These are phyloP conservation scores for Fusarium continuum DNA, from an alignment of 2,329 filamentous ascomycete genomes.

Conservation along the genomic window DNA sequence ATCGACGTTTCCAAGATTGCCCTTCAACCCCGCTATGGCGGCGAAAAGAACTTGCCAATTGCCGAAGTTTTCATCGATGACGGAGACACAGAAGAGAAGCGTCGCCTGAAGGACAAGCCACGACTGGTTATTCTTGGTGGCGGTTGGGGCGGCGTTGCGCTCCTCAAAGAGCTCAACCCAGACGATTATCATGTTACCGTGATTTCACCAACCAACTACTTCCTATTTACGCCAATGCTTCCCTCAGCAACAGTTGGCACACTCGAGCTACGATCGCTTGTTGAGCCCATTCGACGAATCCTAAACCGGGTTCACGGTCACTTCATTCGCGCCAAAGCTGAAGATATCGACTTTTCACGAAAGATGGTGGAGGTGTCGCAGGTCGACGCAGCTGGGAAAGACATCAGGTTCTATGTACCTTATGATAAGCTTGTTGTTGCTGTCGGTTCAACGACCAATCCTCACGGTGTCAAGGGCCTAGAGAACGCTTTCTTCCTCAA, in stretches of 20 bases:
- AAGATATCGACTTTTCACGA: constrained; percentile 89
- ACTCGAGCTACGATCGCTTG: constrained; percentile 86
- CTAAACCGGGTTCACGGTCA: constrained; percentile 81
- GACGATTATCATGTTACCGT: constrained; percentile 97
- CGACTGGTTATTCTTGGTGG: constrained; percentile 91
- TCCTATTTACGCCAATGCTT: constrained; percentile 97
- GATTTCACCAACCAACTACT: constrained; percentile 94
- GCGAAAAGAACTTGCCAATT: constrained; percentile 95
- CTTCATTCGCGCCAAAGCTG: constrained; percentile 86
- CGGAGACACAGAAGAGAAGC: constrained; percentile 77
- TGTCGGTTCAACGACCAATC: constrained; percentile 91
- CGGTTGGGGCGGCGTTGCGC: constrained; percentile 92
- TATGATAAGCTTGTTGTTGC: constrained; percentile 97
- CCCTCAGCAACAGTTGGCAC: constrained; percentile 97
- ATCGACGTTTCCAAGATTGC: constrained; percentile 87
- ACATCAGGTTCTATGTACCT: constrained; percentile 87
- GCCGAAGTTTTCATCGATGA: constrained; percentile 89
- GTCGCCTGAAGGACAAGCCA: constrained; percentile 83
- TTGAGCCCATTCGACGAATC: constrained; percentile 91
- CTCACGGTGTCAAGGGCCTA: constrained; percentile 93
- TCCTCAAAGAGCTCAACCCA: constrained; percentile 88
- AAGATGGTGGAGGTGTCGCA: constrained; percentile 91
- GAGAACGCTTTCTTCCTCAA: constrained; percentile 96
- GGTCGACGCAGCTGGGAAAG: constrained; percentile 73
- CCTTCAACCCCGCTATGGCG: constrained; percentile 80